phyloP scores from a whole-genome alignment of 805 yeast species.

The Lipomyces orientalis region DNA sequence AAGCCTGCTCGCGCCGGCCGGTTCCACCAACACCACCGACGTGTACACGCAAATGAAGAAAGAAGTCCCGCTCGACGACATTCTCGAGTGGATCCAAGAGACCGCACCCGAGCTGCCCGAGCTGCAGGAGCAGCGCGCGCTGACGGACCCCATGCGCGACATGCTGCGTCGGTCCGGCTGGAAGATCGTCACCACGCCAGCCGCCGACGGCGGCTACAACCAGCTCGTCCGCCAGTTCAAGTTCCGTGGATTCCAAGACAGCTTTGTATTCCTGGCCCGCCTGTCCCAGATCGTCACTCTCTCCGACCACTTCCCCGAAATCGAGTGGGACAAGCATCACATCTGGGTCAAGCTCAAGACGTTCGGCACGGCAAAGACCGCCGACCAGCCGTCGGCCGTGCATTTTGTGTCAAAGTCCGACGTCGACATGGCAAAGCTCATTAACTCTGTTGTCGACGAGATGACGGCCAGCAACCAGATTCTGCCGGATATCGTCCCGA shows the following conservation, averaged over 20 bases:
- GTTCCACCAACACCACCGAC: conserved; percentile 3
- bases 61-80: conserved; percentile 10
- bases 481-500: neutral
- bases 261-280: conserved; percentile 21
- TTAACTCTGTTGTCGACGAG: conserved; percentile 4
- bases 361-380: conserved; percentile 10
- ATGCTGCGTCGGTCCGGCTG: conserved; percentile 10
- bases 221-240: conserved; percentile 13
- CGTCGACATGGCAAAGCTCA: conserved; percentile 14
- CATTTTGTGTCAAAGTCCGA: conserved; percentile 22
- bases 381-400: conserved; percentile 2
- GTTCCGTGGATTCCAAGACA: conserved; percentile 18
- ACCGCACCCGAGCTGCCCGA: conserved; percentile 5
- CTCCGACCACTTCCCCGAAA: conserved; percentile 20
- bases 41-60: neutral
- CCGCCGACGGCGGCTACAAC: conserved; percentile 3
- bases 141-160: conserved; percentile 23
- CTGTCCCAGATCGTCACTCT: conserved; percentile 15
- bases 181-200: conserved; percentile 8
- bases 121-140: conserved; percentile 3
- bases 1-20: conserved; percentile 1
- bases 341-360: conserved; percentile 19
- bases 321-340: conserved; percentile 18
- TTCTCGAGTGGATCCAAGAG: conserved; percentile 11
- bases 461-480: conserved; percentile 11